Evolutionary conservation across 208 protist species (phyloP), one percentile per base, ranked within the genome.

Genomic region (Wallacemonas sp.): DNA sequence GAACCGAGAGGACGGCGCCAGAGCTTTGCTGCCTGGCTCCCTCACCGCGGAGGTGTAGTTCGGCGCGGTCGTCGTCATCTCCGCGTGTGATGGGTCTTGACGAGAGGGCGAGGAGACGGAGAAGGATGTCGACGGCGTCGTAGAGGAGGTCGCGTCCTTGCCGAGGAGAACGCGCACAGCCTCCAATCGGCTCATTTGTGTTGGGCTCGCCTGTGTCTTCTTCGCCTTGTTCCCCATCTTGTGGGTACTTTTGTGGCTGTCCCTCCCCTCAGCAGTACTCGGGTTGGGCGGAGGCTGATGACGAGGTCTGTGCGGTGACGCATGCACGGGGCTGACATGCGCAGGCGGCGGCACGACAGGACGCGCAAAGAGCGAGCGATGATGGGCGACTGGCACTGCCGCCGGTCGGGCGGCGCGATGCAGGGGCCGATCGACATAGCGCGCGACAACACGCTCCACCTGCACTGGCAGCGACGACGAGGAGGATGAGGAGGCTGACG

Each of bases 311-410:
- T n/a, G n/a, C n/a, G n/a, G n/a, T n/a, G n/a, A n/a, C n/a, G n/a
- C n/a, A n/a, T n/a, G n/a, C n/a, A n/a, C n/a, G n/a, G n/a, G n/a
- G n/a, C n/a, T n/a, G n/a, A n/a, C n/a, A n/a, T n/a, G n/a, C n/a
- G n/a, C n/a, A n/a, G n/a, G n/a, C n/a, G n/a, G n/a, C n/a, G n/a
- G n/a, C n/a, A n/a, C n/a, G n/a, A n/a, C n/a, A n/a, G 11, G 42
- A 16, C 42, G 42, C 16, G 42, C 42, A 22, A 48, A 48, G n/a
- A 48, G 42, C n/a, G 42, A 48, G 42, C 42, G 42, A 48, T 48
- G n/a, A 8, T 5, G 11, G 42, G 16, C 42, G 42, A 16, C 5
- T 22, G 16, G 18, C 42, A 16, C 10, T 25, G 42, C 7, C 42
- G 42, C 8, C 0, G 36, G 36, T 4, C 12, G 36, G 8, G 18